Base-by-base conservation (phyloP, 768 basidiomycete species). In the Dentipellis fragilis region DNA sequence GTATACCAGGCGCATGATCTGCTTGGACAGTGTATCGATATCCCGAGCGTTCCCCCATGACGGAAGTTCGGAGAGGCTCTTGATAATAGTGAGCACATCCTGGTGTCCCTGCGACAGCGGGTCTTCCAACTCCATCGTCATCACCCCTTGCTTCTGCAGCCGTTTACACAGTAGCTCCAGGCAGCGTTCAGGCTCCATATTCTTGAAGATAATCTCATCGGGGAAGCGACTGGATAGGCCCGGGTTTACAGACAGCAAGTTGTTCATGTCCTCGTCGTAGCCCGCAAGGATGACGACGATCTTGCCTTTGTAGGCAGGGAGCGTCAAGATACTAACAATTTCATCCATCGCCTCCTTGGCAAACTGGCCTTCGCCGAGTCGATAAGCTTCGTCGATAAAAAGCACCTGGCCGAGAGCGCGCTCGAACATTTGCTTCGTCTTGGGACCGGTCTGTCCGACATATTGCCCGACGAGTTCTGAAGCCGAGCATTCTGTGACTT, bases 1-100 rank as follows among this genome's bases (percentile, higher is more conserved):
- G 48, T 78, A 71, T 0, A 76, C 81, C 1, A 62, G 34, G 16
- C 70, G 66, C 10, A 73, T 65, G 69, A 87, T 74, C 46, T 72
- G 65, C 62, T 76, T 79, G 0, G 79, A 66, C 4, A 84, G 67
- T 0, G 77, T 78, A 52, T 77, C 70, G 64, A 85, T 73, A 58
- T 87, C 85, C 7, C 84, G 75, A 2, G 84, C 85, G 50, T 87
- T 87, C 12, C 84, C 85, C 85, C 85, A 87, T 1, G 77, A 76
- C 4, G 72, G 69, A 0, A 84, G 66, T 10, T 57, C 40, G 8
- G 78, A 70, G 58, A 85, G 69, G 12, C 73, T 57, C 7, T 65
- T 55, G 54, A 85, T 60, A 10, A 75, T 22, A 0, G 57, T 59
- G n/a, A 67, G 63, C 70, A 83, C 73, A 45, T 69, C 62, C 10